These are phyloP conservation scores for Dovyalis caffra DNA, from an alignment of 345 rosid genomes.

Conservation along the genomic window DNA sequence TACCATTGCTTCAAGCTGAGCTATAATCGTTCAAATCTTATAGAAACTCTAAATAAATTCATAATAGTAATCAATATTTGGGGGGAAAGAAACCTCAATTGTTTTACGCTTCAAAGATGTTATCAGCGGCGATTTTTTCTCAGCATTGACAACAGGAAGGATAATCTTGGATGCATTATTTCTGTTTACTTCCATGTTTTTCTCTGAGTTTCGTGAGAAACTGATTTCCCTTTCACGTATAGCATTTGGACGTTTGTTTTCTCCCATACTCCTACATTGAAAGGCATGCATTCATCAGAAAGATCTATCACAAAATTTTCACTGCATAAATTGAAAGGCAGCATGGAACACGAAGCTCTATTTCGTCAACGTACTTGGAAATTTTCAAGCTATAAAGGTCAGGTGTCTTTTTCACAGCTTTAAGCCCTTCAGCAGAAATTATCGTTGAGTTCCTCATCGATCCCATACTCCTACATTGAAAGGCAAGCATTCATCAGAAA, in stretches of 20 bases:
- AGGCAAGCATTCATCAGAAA: slow-evolving; percentile 10
- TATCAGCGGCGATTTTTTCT: slow-evolving; percentile 29
- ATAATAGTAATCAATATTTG: neutral
- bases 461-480: slow-evolving; percentile 43
- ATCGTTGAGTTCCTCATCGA: slow-evolving; percentile 33
- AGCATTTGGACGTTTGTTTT: slow-evolving; percentile 38
- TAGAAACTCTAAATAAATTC: neutral
- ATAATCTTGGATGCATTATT: slow-evolving; percentile 21
- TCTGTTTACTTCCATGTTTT: slow-evolving; percentile 28
- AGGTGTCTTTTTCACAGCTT: slow-evolving; percentile 41
- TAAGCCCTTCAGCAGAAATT: slow-evolving; percentile 40
- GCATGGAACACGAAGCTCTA: slow-evolving; percentile 6
- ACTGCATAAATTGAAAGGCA: neutral
- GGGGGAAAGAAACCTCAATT: slow-evolving; percentile 47
- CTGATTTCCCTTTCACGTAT: slow-evolving; percentile 26
- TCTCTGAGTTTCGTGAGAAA: slow-evolving; percentile 33
- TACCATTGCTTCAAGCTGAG: slow-evolving; percentile 12
- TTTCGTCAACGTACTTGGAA: slow-evolving; percentile 39
- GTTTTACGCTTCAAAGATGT: slow-evolving; percentile 72
- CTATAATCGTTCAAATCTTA: neutral
- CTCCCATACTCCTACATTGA: slow-evolving; percentile 42
- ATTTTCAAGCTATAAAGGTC: slow-evolving; percentile 44
- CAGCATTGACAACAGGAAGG: slow-evolving; percentile 31
- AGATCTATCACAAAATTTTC: neutral
- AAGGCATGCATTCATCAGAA: slow-evolving; percentile 11